Percentiles rank a stretch among this genome's conserved stretches.
These are phyloP conservation scores for Epichloe typhina DNA, from an alignment of 2,329 filamentous ascomycete genomes.

Conservation along the genomic window DNA sequence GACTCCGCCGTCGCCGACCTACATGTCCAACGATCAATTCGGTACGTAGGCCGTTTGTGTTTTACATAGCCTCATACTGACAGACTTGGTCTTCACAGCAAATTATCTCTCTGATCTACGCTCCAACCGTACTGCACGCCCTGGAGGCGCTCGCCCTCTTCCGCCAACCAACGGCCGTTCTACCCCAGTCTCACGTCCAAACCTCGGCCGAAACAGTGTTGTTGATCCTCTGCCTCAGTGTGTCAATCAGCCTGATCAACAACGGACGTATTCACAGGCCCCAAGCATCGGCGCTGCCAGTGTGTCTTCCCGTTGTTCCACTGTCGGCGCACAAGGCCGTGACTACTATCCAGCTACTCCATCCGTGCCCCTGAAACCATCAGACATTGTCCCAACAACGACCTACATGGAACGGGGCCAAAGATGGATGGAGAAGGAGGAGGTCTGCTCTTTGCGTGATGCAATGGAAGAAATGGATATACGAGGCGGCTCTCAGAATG, in stretches of 20 bases:
- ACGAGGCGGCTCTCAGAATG: conserved; percentile 21
- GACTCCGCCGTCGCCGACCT: conserved; percentile 46
- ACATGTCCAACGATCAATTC: conserved; percentile 56
- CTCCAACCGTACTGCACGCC: conserved; percentile 51
- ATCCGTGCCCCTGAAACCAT: conserved; percentile 37
- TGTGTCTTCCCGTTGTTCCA: conserved; percentile 37
- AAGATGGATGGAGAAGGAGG: conserved; percentile 71
- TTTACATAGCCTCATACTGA: not conserved
- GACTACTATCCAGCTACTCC: conserved; percentile 38
- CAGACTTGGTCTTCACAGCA: conserved; percentile 30
- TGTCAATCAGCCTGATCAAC: conserved; percentile 12
- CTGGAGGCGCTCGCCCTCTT: conserved; percentile 57
- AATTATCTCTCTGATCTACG: conserved; percentile 60
- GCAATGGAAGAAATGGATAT: conserved; percentile 64
- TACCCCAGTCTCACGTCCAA: conserved; percentile 16
- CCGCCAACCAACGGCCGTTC: conserved; percentile 24
- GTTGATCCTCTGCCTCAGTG: conserved; percentile 18
- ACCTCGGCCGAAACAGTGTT: conserved; percentile 19
- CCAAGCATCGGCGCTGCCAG: conserved; percentile 32
- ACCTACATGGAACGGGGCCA: conserved; percentile 62
- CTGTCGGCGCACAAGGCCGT: conserved; percentile 28
- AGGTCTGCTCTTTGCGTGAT: conserved; percentile 54
- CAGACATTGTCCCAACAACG: conserved; percentile 49
- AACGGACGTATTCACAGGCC: conserved; percentile 16
- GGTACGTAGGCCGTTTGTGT: conserved; percentile 28